Conservation (phyloP, 352 stramenopile genomes). For the Globisporangium camurandrum region DNA sequence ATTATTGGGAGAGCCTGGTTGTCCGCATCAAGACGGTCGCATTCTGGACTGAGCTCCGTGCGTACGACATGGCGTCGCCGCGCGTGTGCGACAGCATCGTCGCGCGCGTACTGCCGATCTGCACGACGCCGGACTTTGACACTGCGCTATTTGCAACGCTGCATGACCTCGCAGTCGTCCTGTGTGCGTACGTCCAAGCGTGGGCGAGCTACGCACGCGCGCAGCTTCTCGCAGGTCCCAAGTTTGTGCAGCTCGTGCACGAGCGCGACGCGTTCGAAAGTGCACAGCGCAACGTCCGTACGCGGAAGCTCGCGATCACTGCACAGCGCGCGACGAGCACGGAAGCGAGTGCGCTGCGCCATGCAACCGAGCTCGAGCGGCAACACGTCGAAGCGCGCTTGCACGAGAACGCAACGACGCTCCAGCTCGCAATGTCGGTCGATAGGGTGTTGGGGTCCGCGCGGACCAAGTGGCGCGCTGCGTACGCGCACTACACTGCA, state of each 20-base stretch:
- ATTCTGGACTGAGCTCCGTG: slow-evolving; percentile 41
- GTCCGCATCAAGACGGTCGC: slow-evolving; percentile 18
- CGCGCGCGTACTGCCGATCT: slow-evolving; percentile 47
- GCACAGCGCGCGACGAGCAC: slow-evolving; percentile 28
- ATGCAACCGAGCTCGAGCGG: slow-evolving; percentile 44
- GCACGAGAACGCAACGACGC: slow-evolving; percentile 38
- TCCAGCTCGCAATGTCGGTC: slow-evolving; percentile 44
- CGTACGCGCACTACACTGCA: slow-evolving; percentile 31
- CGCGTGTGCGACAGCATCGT: slow-evolving; percentile 44
- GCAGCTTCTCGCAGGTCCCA: slow-evolving; percentile 47
- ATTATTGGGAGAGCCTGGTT: slow-evolving; percentile 55
- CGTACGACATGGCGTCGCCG: slow-evolving; percentile 29
- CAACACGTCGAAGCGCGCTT: slow-evolving; percentile 37
- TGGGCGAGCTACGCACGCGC: slow-evolving; percentile 36
- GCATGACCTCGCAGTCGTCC: slow-evolving; percentile 40
- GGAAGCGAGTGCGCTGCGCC: slow-evolving; percentile 25
- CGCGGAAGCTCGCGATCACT: slow-evolving; percentile 26
- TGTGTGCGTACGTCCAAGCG: slow-evolving; percentile 64
- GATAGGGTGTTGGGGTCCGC: slow-evolving; percentile 46
- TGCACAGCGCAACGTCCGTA: slow-evolving; percentile 25
- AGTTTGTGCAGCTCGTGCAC: slow-evolving; percentile 39
- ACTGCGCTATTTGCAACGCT: slow-evolving; percentile 31
- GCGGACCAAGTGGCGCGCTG: slow-evolving; percentile 29
- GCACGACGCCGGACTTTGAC: slow-evolving; percentile 53
- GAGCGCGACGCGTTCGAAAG: slow-evolving; percentile 33